These are phyloP conservation scores for Didymella lethalis DNA, from an alignment of 2,329 filamentous ascomycete genomes.

Conservation along the genomic window DNA sequence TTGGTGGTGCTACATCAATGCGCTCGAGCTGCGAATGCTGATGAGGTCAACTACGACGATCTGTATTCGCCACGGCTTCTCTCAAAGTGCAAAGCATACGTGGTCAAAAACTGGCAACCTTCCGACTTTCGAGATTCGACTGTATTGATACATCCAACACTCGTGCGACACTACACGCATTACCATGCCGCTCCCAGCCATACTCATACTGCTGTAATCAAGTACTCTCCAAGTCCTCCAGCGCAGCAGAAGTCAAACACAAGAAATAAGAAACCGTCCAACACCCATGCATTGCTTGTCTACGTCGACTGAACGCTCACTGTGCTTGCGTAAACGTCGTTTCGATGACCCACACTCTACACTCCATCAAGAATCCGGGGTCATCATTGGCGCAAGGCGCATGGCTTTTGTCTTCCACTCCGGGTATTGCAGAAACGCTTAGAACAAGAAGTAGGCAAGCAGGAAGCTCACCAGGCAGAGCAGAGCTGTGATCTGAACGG, in stretches of 20 bases:
- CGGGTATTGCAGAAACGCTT: constrained; percentile 49
- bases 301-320: constrained; percentile 17
- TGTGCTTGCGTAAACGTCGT: constrained; percentile 25
- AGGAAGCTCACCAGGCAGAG: constrained; percentile 91
- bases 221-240: constrained; percentile 9
- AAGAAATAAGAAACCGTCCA: constrained; percentile 19
- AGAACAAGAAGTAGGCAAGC: constrained; percentile 96
- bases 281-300: constrained; percentile 16
- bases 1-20: constrained; percentile 27
- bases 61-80: not conserved
- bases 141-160: constrained; percentile 40
- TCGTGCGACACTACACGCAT: constrained; percentile 15
- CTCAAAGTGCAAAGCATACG: not conserved
- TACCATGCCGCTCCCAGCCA: constrained; percentile 15
- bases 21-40: not conserved
- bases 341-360: constrained; percentile 29
- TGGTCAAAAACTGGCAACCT: not conserved
- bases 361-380: constrained; percentile 31
- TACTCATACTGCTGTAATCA: constrained; percentile 8
- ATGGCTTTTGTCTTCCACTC: constrained; percentile 28
- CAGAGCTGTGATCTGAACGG: constrained; percentile 82
- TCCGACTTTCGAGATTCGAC: not conserved
- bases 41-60: not conserved
- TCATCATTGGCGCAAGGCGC: constrained; percentile 30
- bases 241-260: constrained; percentile 16